Base-by-base conservation (phyloP, 768 basidiomycete genomes). In the Erythrobasidium yunnanense region DNA sequence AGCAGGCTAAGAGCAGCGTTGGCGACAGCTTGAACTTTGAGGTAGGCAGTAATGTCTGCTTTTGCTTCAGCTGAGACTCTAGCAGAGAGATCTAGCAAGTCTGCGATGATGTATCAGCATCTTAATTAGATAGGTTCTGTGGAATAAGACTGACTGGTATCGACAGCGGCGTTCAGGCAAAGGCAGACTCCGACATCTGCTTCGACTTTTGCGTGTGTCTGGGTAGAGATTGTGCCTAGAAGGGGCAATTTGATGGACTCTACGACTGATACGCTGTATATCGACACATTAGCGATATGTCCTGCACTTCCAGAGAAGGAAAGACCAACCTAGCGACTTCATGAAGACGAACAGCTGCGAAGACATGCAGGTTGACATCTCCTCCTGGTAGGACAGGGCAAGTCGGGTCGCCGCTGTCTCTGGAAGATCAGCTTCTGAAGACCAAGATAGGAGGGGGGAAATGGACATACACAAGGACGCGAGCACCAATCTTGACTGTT, bases 261-360 rank as follows among this genome's bases (percentile, higher is more conserved):
- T 52, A 23, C 13, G 25, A 11, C 18, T 13, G 50, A 52, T 11
- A 52, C 17, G 50, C 17, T 27, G 25, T 11, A 23, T 11, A 52
- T 11, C 25, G 15, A 52, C 15, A 27, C 15, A 11, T 13, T 52
- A 11, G 25, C 22, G 13, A 52, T 11, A 23, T 52, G 13, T 11
- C 15, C 42, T n/a, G 50, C 22, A 15, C 17, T 13, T 11, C 8
- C 18, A 52, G 25, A n/a, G 17, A 52, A 52, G 11, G 13, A 15
- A 11, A 52, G 50, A 38, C 57, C 47, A 18, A 60, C 57, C 38
- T 6, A 45, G 57, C 57, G 5, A 33, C 33, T 42, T 60, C 57
- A 32, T 25, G n/a, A 15, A 60, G 57, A n/a, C n/a, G 29, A 22
- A 60, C 57, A n/a, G 57, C 57, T 11, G 57, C 57, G 23, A 60